Percentiles rank a stretch among this genome's conserved stretches.
Conservation (phyloP, 768 basidiomycete species). For the Boletus pseudopeckii region DNA sequence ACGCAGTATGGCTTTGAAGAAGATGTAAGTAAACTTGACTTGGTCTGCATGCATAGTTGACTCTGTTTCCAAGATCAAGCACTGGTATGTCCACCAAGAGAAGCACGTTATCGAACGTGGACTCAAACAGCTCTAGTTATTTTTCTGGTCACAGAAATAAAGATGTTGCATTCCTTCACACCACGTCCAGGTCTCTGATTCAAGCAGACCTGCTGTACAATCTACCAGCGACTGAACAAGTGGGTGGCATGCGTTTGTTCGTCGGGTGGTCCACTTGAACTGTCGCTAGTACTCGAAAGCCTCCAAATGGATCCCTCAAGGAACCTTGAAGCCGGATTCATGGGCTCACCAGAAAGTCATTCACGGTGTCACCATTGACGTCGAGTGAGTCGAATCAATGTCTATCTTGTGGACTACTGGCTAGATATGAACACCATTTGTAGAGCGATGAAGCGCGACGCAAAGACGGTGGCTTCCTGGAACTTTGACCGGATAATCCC, state of each 20-base stretch:
- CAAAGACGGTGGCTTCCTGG: conserved; percentile 65
- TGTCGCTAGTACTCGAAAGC: conserved; percentile 37
- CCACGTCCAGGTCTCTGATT: conserved; percentile 65
- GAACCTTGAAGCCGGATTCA: conserved; percentile 28
- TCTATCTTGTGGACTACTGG: not conserved
- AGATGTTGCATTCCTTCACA: conserved; percentile 82
- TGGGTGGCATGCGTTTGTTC: conserved; percentile 17
- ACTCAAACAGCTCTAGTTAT: conserved; percentile 40
- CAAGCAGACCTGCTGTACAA: conserved; percentile 85
- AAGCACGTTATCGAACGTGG: not conserved
- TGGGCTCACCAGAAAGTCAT: conserved; percentile 30
- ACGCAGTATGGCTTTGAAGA: conserved; percentile 78
- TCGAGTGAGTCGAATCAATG: conserved; percentile 24
- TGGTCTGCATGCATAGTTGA: not conserved
- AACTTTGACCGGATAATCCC: conserved; percentile 72
- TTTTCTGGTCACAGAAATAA: conserved; percentile 71
- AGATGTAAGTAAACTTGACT: conserved; percentile 40
- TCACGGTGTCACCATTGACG: conserved; percentile 17
- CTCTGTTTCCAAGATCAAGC: conserved; percentile 39
- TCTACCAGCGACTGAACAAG: conserved; percentile 75
- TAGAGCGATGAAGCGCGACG: conserved; percentile 60
- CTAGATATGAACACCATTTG: not conserved
- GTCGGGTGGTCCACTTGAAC: not conserved
- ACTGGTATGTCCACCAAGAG: conserved; percentile 37
- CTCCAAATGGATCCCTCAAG: conserved; percentile 29